A percentile compares a stretch with the other conserved stretches of the same genome.
Conservation (phyloP, 2,329 filamentous ascomycete genomes). For the Paecilomyces fulvus region DNA sequence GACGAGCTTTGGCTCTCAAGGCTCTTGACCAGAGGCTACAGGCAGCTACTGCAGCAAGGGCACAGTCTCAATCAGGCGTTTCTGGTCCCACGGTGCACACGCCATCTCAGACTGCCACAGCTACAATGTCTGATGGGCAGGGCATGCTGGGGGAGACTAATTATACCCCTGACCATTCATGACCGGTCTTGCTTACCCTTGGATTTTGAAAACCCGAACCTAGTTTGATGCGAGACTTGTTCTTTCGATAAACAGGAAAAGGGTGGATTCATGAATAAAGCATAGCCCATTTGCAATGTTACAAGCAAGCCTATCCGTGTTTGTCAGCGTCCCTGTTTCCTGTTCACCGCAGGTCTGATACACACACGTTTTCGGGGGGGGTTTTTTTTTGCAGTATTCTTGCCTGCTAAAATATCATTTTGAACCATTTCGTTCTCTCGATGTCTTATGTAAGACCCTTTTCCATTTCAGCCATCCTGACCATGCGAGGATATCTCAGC, state of each 20-base stretch:
- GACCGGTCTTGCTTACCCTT: constrained; percentile 3
- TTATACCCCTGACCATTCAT: constrained; percentile 56
- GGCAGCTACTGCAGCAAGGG: constrained; percentile 58
- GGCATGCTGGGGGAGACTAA: constrained; percentile 60
- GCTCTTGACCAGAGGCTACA: constrained; percentile 86
- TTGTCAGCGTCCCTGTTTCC: neutral
- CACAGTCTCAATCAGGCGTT: constrained; percentile 28
- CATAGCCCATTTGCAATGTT: neutral
- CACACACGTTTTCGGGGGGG: neutral
- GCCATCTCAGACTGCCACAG: constrained; percentile 44
- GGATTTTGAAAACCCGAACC: neutral
- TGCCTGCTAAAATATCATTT: neutral
- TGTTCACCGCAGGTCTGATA: neutral
- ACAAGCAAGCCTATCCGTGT: neutral
- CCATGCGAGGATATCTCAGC: neutral
- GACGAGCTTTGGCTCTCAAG: constrained; percentile 80
- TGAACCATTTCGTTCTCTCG: neutral
- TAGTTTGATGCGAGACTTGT: neutral
- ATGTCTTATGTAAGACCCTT: neutral
- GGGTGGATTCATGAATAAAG: neutral
- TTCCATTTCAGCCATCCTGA: neutral
- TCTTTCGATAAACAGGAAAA: neutral
- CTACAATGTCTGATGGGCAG: constrained; percentile 46
- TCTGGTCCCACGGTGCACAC: constrained; percentile 21
- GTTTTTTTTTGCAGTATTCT: neutral